A percentile compares a stretch with the other conserved stretches of the same genome.
These are phyloP conservation scores for Aspergillus tamarii DNA, from an alignment of 2,329 filamentous ascomycete species.

Conservation along the genomic window DNA sequence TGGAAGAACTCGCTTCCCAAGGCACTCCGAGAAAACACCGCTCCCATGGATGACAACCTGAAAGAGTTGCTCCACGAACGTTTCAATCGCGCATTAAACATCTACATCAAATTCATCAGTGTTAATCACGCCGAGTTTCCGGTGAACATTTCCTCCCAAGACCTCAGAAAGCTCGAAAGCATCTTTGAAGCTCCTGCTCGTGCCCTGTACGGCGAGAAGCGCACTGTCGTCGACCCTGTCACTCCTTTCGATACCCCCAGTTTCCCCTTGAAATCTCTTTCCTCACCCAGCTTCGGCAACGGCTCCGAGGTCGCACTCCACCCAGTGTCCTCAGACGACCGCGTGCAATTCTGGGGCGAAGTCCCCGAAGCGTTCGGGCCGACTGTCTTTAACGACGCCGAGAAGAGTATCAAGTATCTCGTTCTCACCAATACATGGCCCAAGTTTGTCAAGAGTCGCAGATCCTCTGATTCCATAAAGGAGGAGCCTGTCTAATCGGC, in stretches of 20 bases:
- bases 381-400: conserved; percentile 61
- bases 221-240: conserved; percentile 42
- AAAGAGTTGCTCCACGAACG: conserved; percentile 49
- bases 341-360: conserved; percentile 37
- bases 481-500: neutral
- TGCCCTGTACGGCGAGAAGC: conserved; percentile 46
- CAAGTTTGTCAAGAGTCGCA: conserved; percentile 36
- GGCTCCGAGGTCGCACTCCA: conserved; percentile 27
- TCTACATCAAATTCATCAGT: conserved; percentile 66
- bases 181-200: conserved; percentile 60
- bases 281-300: conserved; percentile 24
- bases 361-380: conserved; percentile 53
- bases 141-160: conserved; percentile 65
- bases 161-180: conserved; percentile 57
- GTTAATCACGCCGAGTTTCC: conserved; percentile 66
- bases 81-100: conserved; percentile 62
- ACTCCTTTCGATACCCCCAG: conserved; percentile 35
- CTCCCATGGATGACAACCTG: conserved; percentile 27
- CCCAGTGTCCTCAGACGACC: conserved; percentile 27
- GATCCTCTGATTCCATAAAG: neutral
- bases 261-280: conserved; percentile 25
- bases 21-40: conserved; percentile 24
- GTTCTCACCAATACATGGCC: conserved; percentile 71
- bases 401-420: conserved; percentile 66
- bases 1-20: conserved; percentile 53